Conservation (phyloP, 306 rosid species). For the Calophaca sinica region DNA sequence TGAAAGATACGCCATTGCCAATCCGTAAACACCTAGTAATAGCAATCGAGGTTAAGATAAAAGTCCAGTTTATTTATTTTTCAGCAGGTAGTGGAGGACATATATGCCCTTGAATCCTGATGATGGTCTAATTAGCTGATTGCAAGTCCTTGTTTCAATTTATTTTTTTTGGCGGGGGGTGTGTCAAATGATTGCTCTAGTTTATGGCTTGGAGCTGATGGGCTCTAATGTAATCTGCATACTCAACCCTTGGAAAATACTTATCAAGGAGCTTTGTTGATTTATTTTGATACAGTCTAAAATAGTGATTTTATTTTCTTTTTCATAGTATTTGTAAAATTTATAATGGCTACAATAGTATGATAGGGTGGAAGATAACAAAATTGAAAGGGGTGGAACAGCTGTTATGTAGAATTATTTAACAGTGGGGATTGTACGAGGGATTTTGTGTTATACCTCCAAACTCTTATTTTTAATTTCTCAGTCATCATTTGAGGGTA, state of each 20-base stretch:
- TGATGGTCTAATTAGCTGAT: slow-evolving; percentile 27
- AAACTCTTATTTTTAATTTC: slow-evolving; percentile 31
- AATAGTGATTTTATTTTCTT: not conserved
- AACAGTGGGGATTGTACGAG: not conserved
- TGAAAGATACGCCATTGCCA: not conserved
- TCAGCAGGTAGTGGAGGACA: slow-evolving; percentile 3
- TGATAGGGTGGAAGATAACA: slow-evolving; percentile 7
- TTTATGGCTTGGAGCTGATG: slow-evolving; percentile 15
- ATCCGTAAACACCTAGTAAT: not conserved
- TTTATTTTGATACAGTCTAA: not conserved
- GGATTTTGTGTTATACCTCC: slow-evolving; percentile 27
- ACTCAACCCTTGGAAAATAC: not conserved
- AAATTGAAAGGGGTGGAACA: slow-evolving; percentile 33
- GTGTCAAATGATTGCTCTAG: slow-evolving; percentile 26
- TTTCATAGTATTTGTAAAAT: not conserved
- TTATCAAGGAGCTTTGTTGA: not conserved
- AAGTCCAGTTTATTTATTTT: not conserved
- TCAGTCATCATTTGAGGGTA: not conserved
- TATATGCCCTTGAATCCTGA: not conserved
- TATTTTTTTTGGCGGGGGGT: not conserved
- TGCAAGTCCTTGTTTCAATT: slow-evolving; percentile 21
- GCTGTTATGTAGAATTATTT: not conserved
- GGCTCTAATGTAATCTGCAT: slow-evolving; percentile 28
- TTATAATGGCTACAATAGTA: not conserved
- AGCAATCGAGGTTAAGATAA: not conserved